phyloP scores from a whole-genome alignment of 2,329 filamentous ascomycete genomes.

The Diaporthe sp. region DNA sequence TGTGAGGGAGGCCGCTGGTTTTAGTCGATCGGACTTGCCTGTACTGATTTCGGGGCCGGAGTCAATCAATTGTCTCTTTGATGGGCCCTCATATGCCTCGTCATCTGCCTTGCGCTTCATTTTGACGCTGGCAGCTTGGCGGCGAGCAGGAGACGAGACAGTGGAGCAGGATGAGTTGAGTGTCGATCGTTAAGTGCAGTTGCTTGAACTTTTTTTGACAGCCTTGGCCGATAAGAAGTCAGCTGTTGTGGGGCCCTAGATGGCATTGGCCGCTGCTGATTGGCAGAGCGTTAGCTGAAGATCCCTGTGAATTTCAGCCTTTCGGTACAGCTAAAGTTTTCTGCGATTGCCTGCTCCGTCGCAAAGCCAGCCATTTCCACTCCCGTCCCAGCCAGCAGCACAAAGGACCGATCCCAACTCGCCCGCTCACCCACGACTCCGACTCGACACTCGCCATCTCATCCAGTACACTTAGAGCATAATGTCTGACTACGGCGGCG shows the following conservation, averaged over 20 bases:
- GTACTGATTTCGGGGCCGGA: conserved; percentile 11
- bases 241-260: not conserved
- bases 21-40: not conserved
- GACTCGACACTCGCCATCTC: not conserved
- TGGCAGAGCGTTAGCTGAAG: not conserved
- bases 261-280: not conserved
- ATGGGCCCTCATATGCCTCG: not conserved
- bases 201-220: conserved; percentile 19
- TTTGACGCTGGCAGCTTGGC: conserved; percentile 9
- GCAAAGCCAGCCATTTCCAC: conserved; percentile 4
- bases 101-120: conserved; percentile 37
- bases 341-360: conserved; percentile 33
- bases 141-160: not conserved
- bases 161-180: conserved; percentile 20
- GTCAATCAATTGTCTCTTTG: conserved; percentile 18
- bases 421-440: not conserved
- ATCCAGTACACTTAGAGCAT: conserved; percentile 21
- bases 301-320: conserved; percentile 34
- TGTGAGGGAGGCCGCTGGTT: not conserved
- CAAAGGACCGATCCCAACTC: conserved; percentile 2
- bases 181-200: not conserved
- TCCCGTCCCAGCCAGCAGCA: conserved; percentile 13
- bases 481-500: conserved; percentile 79
- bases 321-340: conserved; percentile 31
- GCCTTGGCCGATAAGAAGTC: conserved; percentile 19